These are phyloP conservation scores for Cyberlindnera saturnus DNA, from an alignment of 805 yeast species.

Conservation along the genomic window DNA sequence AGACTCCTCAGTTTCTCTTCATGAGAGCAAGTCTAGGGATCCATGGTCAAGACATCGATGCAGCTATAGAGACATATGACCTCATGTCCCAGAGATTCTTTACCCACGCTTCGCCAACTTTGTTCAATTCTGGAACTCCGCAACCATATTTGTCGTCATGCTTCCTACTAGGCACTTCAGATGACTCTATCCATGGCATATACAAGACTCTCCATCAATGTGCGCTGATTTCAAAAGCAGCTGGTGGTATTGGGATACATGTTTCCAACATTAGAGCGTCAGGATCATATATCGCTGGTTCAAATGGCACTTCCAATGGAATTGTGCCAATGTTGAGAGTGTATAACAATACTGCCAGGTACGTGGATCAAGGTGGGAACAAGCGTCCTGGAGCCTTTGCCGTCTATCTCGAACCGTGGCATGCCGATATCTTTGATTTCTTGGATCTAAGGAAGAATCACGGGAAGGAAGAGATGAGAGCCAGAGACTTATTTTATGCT, in stretches of 20 bases:
- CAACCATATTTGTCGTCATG: conserved; percentile 85
- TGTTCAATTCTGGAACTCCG: conserved; percentile 90
- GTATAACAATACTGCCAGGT: conserved; percentile 92
- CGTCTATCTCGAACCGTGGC: conserved; percentile 95
- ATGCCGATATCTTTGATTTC: conserved; percentile 83
- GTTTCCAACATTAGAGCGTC: conserved; percentile 80
- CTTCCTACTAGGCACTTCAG: conserved; percentile 84
- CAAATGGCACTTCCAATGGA: conserved; percentile 91
- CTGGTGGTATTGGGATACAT: conserved; percentile 94
- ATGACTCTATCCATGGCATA: conserved; percentile 94
- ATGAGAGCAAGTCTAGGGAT: conserved; percentile 93
- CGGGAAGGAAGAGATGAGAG: conserved; percentile 91
- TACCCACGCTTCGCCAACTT: conserved; percentile 95
- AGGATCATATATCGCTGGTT: conserved; percentile 89
- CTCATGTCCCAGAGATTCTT: conserved; percentile 83
- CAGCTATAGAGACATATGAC: conserved; percentile 77
- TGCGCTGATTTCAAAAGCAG: conserved; percentile 88
- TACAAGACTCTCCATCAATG: conserved; percentile 82
- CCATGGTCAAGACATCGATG: conserved; percentile 61
- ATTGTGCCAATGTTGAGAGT: conserved; percentile 93
- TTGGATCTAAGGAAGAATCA: conserved; percentile 86
- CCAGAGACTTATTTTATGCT: conserved; percentile 90
- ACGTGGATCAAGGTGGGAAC: conserved; percentile 98
- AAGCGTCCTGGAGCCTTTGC: conserved; percentile 98
- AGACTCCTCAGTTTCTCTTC: conserved; percentile 87